Conservation (phyloP, 2,329 filamentous ascomycete genomes). For the Atkinsonella hypoxylon region DNA sequence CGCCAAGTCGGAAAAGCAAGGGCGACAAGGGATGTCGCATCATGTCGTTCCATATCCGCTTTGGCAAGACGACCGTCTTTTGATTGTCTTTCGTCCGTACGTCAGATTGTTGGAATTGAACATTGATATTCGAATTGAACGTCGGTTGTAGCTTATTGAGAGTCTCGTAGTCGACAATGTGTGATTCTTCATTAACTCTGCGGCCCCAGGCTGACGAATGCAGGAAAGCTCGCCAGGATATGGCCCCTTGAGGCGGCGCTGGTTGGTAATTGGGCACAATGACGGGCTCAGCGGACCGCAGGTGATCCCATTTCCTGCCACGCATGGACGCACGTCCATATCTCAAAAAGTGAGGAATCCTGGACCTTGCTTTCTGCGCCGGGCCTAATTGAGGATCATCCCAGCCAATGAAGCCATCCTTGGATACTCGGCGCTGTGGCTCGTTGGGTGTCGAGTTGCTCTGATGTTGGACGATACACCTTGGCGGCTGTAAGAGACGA, state of each 20-base stretch:
- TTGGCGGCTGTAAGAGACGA: constrained; percentile 26
- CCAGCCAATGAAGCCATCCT: constrained; percentile 34
- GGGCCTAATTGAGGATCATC: constrained; percentile 26
- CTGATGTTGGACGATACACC: constrained; percentile 25
- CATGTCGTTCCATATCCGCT: constrained; percentile 54
- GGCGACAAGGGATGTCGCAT: constrained; percentile 79
- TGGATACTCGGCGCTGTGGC: constrained; percentile 30
- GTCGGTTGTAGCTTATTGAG: constrained; percentile 34
- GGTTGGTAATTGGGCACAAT: constrained; percentile 40
- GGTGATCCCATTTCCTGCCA: constrained; percentile 47
- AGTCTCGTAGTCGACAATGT: constrained; percentile 33
- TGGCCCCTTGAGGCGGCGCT: constrained; percentile 26
- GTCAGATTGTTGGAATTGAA: constrained; percentile 17
- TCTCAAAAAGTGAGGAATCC: constrained; percentile 34
- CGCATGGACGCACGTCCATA: constrained; percentile 32
- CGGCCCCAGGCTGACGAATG: constrained; percentile 41
- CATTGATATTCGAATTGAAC: constrained; percentile 28
- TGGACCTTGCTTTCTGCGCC: constrained; percentile 21
- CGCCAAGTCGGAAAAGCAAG: constrained; percentile 66
- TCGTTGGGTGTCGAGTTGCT: constrained; percentile 30
- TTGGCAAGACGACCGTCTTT: constrained; percentile 26
- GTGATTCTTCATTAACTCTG: constrained; percentile 32
- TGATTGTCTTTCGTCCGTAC: constrained; percentile 16
- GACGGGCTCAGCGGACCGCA: constrained; percentile 46
- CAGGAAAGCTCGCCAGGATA: constrained; percentile 41